Conservation (phyloP, 495 filamentous ascomycete species). For the Talaromyces liani region DNA sequence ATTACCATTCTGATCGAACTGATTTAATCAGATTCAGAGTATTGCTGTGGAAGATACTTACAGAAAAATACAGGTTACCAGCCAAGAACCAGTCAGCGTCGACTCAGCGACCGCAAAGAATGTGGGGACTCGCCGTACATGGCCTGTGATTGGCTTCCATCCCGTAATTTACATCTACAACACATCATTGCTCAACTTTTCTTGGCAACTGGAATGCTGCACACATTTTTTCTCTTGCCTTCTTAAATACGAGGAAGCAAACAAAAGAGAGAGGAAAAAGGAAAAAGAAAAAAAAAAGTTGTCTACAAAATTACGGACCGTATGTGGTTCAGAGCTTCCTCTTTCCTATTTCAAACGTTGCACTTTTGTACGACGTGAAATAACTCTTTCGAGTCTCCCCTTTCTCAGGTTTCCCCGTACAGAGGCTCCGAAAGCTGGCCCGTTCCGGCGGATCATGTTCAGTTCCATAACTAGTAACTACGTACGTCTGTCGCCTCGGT, state of each 20-base stretch:
- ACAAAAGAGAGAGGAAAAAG: background rate
- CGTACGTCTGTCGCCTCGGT: too few relatives aligned
- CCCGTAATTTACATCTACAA: background rate
- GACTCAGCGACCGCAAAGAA: background rate
- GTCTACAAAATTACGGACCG: background rate
- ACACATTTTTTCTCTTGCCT: background rate
- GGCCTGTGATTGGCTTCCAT: background rate
- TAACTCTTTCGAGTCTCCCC: background rate
- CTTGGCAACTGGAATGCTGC: background rate
- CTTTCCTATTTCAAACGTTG: background rate
- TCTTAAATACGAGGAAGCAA: background rate
- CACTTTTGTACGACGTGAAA: background rate
- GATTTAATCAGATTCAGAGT: too few relatives aligned
- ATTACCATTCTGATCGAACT: background rate
- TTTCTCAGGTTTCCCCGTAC: background rate
- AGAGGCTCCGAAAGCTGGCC: background rate
- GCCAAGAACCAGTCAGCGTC: background rate
- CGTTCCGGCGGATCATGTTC: background rate
- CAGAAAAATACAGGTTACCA: background rate
- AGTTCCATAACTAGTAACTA: background rate
- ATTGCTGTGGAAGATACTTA: background rate
- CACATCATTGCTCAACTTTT: background rate
- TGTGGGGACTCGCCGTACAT: background rate
- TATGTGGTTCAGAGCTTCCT: too few relatives aligned
- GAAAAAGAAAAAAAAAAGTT: background rate